Base-by-base conservation (phyloP, 2,329 filamentous ascomycete species). In the Zymoseptoria tritici region DNA sequence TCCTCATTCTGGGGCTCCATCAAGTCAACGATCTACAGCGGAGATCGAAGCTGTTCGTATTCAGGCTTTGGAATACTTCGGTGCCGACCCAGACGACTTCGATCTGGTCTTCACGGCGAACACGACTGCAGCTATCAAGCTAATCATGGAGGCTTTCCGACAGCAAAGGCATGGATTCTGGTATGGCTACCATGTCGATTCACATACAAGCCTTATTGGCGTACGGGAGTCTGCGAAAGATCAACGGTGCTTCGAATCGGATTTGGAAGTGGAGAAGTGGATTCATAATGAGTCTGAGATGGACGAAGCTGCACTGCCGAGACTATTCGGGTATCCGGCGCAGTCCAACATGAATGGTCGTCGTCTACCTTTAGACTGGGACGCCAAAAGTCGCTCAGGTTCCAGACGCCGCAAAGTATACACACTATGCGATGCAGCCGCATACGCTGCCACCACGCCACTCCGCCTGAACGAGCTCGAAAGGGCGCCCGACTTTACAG, bases 291-390 rank as follows among this genome's bases (percentile, higher is more conserved):
- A 62, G 54, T 50, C 57, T 42, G 51, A 54, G 63, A 9, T 49
- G 9, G 19, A 63, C 69, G n/a, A 68, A 74, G 24, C 65, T 62
- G 31, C 50, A 19, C 51, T 56, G 13, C 64, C 83, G 4, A 63
- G 59, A 4, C 73, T 90, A 0, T 90, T 97, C 72, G 89, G 90
- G 26, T 97, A 91, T 71, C 89, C 93, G 7, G 92, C 87, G 1
- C 93, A 97, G 72, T 97, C 92, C 31, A 96, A 97, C 70, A 89
- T 97, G 88, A 88, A 93, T 64, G 93, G 93, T 2, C 83, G 81
- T 21, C 84, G 90, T 57, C 80, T 90, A 60, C 90, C 91, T 7
- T 72, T 91, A 16, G 74, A 78, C 3, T 97, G 91, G 92, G 55
- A 29, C 46, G 56, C n/a, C 4, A 52, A 52, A 11, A 4, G 49